These are phyloP conservation scores for Parascedosporium putredinis DNA, from an alignment of 2,329 filamentous ascomycete genomes.

Conservation along the genomic window DNA sequence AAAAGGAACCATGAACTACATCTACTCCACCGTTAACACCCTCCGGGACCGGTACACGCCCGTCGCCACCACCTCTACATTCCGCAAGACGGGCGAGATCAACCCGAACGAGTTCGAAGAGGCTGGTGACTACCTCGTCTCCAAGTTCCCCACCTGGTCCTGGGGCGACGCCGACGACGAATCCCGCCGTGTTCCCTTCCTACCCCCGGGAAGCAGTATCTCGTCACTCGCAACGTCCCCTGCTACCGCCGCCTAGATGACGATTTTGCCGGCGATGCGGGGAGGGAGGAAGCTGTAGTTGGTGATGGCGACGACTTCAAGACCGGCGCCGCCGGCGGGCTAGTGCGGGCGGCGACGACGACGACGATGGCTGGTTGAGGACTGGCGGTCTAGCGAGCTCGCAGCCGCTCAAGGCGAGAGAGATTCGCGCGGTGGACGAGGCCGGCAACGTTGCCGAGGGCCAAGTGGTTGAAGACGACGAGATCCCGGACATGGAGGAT, in stretches of 20 bases:
- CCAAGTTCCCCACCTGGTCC: slow-evolving; percentile 98
- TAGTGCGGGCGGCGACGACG: slow-evolving; percentile 37
- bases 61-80: slow-evolving; percentile 81
- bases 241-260: slow-evolving; percentile 87
- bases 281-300: slow-evolving; percentile 77
- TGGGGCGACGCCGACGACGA: slow-evolving; percentile 86
- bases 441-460: slow-evolving; percentile 74
- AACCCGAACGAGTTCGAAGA: slow-evolving; percentile 94
- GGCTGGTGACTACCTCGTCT: slow-evolving; percentile 93
- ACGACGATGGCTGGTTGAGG: slow-evolving; percentile 84
- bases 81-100: slow-evolving; percentile 87
- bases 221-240: slow-evolving; percentile 88
- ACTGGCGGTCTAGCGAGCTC: slow-evolving; percentile 71
- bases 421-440: slow-evolving; percentile 83
- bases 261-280: slow-evolving; percentile 82
- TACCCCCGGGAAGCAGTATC: slow-evolving; percentile 89
- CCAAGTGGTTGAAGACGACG: slow-evolving; percentile 62
- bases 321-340: slow-evolving; percentile 24
- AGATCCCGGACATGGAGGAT: slow-evolving; percentile 97
- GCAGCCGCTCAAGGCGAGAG: slow-evolving; percentile 64
- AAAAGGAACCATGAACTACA: slow-evolving; percentile 61
- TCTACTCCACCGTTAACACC: slow-evolving; percentile 86
- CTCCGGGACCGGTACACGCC: slow-evolving; percentile 87
- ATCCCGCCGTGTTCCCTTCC: slow-evolving; percentile 65
- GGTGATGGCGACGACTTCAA: slow-evolving; percentile 60